Evolutionary conservation across 805 yeast species (phyloP), one percentile per base, ranked within the genome.

Genomic region (Zygoascus biomembranicola): DNA sequence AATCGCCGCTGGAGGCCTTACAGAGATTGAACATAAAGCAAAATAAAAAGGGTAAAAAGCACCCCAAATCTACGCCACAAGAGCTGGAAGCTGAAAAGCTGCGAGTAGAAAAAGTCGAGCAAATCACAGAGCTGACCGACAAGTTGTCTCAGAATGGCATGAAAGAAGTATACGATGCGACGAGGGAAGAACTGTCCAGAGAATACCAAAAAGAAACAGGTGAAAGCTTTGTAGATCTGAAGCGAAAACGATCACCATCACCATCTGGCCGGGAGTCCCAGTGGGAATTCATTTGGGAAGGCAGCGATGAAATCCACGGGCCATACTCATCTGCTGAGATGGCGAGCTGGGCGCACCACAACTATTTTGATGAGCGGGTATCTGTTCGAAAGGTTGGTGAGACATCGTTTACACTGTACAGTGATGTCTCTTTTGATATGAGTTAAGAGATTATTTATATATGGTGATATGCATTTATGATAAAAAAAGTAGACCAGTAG

Each of bases 1-100:
- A 84, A 61, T 75, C 81, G 0, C 76, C 84, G 1, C 57, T 79
- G 63, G 87, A 84, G 60, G 77, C 81, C 1, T 64, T 84, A 35
- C 78, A 60, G 59, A 71, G 73, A 56, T 68, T 67, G 55, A 73
- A 65, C 63, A 66, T 35, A 51, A 51, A 49, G 47, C 67, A 59
- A 54, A 59, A 59, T 48, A 53, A 58, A 32, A 37, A 44, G 5
- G 47, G 37, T 32, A 49, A 32, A 28, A 59, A 50, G 51, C 51
- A 54, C 47, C 26, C 41, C 51, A 47, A 47, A 6, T 2, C 32
- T 20, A 46, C 57, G 9, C 56, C 57, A 1, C 66, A 62, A 6
- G 61, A 54, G 32, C 41, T 49, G 19, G 49, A 52, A 42, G 62
- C 63, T 26, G 46, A 51, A 8, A 35, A 8, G 8, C 8, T 35